phyloP scores from a whole-genome alignment of 164 flowering plant genomes.

The Euptelea pleiosperma region DNA sequence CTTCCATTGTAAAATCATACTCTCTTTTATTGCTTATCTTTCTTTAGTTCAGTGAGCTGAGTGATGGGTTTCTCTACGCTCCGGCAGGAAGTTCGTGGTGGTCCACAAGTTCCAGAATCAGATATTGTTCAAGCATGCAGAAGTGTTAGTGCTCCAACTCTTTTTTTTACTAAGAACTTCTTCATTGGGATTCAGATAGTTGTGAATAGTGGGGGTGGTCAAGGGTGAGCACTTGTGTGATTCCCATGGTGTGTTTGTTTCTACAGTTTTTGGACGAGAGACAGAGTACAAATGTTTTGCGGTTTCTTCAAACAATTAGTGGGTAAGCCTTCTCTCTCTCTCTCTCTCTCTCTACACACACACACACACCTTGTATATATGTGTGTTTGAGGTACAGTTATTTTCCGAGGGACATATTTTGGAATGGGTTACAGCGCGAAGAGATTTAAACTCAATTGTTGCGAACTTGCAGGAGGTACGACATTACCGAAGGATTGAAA shows the following conservation, averaged over 20 bases:
- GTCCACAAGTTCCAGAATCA: constrained; percentile 60
- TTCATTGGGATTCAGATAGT: not conserved
- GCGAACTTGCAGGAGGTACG: constrained; percentile 59
- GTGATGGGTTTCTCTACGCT: not conserved
- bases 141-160: constrained; percentile 50
- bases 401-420: too few species aligned
- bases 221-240: not conserved
- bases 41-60: not conserved
- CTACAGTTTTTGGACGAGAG: constrained; percentile 76
- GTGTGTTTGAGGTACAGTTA: too few species aligned
- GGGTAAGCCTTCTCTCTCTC: constrained; percentile 34
- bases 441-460: constrained; percentile 4
- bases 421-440: too few species aligned
- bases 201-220: not conserved
- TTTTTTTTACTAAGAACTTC: not conserved
- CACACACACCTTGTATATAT: too few species aligned
- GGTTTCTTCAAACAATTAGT: constrained; percentile 79
- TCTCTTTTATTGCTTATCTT: constrained; percentile 1
- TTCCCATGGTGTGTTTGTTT: constrained; percentile 6
- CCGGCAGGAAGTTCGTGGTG: constrained; percentile 77
- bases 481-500: constrained; percentile 73
- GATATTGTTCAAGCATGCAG: constrained; percentile 80
- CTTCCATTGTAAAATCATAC: not conserved
- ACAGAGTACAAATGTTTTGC: constrained; percentile 67
- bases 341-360: not conserved